A percentile compares a stretch with the other conserved stretches of the same genome.
These are phyloP conservation scores for Kodamaea arcana DNA, from an alignment of 1,139 yeast genomes.

Conservation along the genomic window DNA sequence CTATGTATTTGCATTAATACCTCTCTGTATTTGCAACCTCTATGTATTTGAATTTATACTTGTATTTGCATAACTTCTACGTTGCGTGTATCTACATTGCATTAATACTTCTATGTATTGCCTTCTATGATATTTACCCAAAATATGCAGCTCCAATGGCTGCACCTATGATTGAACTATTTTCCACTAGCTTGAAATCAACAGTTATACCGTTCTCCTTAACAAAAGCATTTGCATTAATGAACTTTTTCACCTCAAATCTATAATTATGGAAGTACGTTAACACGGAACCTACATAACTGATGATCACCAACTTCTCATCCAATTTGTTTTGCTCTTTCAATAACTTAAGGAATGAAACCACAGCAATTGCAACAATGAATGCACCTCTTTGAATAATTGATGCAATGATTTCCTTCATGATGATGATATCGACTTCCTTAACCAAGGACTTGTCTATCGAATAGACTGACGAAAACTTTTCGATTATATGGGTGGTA, in stretches of 20 bases:
- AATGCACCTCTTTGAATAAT: constrained; percentile 40
- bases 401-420: constrained; percentile 26
- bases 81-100: too few species aligned
- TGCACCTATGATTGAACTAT: constrained; percentile 46
- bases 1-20: too few species aligned
- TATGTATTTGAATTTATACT: too few species aligned
- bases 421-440: constrained; percentile 22
- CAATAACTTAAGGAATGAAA: constrained; percentile 35
- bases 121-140: constrained; percentile 6
- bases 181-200: constrained; percentile 36
- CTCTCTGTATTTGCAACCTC: too few species aligned
- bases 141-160: constrained; percentile 47
- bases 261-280: constrained; percentile 35
- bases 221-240: constrained; percentile 29
- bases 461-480: constrained; percentile 20
- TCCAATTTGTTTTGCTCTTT: constrained; percentile 23
- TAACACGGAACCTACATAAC: constrained; percentile 45
- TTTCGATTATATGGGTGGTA: constrained; percentile 16
- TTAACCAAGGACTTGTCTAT: constrained; percentile 20
- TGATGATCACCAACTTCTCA: constrained; percentile 26
- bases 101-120: too few species aligned
- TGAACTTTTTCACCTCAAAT: constrained; percentile 23
- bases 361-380: constrained; percentile 34
- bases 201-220: constrained; percentile 25
- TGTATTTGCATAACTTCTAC: too few species aligned